These are phyloP conservation scores for Populus simonii DNA, from an alignment of 345 rosid species.

Conservation along the genomic window DNA sequence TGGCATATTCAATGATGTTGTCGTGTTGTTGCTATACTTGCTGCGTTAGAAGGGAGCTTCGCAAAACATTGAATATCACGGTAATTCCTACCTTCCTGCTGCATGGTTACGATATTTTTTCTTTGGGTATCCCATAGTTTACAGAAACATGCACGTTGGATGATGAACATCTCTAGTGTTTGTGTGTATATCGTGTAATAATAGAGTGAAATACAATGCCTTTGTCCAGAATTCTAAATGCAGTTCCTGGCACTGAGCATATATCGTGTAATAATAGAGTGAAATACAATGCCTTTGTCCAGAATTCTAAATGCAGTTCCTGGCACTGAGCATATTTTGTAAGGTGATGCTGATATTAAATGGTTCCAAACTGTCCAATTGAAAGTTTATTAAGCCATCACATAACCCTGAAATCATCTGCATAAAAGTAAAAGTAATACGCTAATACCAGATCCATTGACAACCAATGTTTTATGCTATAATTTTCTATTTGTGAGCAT, in stretches of 20 bases:
- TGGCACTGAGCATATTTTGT: neutral
- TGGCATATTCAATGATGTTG: constrained; percentile 87
- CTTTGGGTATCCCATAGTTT: too few relatives aligned
- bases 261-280: neutral
- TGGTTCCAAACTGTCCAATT: neutral
- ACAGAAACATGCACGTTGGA: neutral
- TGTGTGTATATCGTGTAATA: neutral
- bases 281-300: neutral
- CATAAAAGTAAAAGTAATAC: neutral
- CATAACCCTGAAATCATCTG: neutral
- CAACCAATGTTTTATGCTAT: too few relatives aligned
- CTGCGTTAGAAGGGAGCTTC: constrained; percentile 88
- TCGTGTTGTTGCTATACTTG: constrained; percentile 99
- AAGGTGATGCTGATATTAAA: neutral
- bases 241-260: neutral
- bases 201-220: constrained; percentile 4
- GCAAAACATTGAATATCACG: constrained; percentile 71
- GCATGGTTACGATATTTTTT: constrained; percentile 2
- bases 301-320: neutral
- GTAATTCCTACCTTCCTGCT: constrained; percentile 38
- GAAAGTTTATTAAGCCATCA: too few relatives aligned
- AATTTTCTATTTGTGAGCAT: neutral
- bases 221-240: neutral
- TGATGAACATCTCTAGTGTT: neutral
- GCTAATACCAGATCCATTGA: too few relatives aligned